Evolutionary conservation across 2,329 filamentous ascomycete genomes (phyloP).

Genomic region (Ascochyta clinopodiicola): DNA sequence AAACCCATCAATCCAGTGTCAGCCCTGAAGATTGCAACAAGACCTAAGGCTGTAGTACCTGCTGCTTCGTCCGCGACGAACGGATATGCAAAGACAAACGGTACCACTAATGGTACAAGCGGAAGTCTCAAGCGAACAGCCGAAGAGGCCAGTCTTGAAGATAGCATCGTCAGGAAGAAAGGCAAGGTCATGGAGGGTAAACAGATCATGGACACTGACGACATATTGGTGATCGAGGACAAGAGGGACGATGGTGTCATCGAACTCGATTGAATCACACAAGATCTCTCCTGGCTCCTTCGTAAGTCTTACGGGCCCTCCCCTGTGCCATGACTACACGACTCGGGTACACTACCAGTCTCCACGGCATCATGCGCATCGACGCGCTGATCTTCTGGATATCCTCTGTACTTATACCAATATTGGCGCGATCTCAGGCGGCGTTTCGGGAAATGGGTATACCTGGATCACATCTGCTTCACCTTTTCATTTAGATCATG

Average conservation of each 20-base stretch:
- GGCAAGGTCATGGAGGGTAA: slow-evolving; percentile 48
- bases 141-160: slow-evolving; percentile 50
- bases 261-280: slow-evolving; percentile 36
- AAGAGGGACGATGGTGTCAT: slow-evolving; percentile 47
- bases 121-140: slow-evolving; percentile 51
- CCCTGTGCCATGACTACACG: background rate
- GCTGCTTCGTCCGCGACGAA: slow-evolving; percentile 34
- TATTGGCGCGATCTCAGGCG: slow-evolving; percentile 15
- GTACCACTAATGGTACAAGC: slow-evolving; percentile 36
- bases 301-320: background rate
- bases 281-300: background rate
- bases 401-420: slow-evolving; percentile 20
- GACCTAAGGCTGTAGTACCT: slow-evolving; percentile 46
- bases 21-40: slow-evolving; percentile 56
- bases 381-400: slow-evolving; percentile 2
- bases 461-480: slow-evolving; percentile 16
- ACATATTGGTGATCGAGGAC: slow-evolving; percentile 45
- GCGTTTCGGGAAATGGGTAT: slow-evolving; percentile 26
- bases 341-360: background rate
- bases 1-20: slow-evolving; percentile 62
- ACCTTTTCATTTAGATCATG: background rate
- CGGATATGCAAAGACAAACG: slow-evolving; percentile 32
- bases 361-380: background rate
- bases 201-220: slow-evolving; percentile 32
- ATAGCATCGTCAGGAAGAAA: slow-evolving; percentile 46